A percentile compares a stretch with the other conserved stretches of the same genome.
Evolutionary conservation across 2,329 filamentous ascomycete genomes (phyloP).

Genomic region (Penicillium hesseltinei): DNA sequence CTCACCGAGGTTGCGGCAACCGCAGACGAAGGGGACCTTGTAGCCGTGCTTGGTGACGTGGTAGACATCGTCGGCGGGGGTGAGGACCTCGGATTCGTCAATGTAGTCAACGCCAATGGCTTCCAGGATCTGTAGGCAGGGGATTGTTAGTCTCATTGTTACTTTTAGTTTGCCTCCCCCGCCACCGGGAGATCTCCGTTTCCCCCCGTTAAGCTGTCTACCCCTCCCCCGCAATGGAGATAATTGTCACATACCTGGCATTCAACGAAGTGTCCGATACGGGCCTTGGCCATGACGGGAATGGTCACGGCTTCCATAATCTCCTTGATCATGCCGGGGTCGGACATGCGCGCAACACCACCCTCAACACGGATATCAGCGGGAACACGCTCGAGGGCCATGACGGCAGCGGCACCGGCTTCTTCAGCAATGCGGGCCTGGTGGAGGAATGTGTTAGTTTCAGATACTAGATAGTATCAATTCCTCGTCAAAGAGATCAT

Average conservation of each 20-base stretch:
- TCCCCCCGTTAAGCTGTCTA: background rate
- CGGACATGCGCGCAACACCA: conserved; percentile 94
- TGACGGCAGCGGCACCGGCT: conserved; percentile 91
- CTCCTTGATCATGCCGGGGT: conserved; percentile 89
- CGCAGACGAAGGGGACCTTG: conserved; percentile 89
- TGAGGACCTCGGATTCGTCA: conserved; percentile 96
- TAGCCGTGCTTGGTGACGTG: conserved; percentile 88
- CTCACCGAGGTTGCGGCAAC: conserved; percentile 91
- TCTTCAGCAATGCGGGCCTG: conserved; percentile 97
- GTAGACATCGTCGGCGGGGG: conserved; percentile 83
- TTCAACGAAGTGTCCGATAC: conserved; percentile 97
- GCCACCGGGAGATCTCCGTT: background rate
- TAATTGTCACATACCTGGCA: conserved; percentile 62
- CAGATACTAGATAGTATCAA: background rate
- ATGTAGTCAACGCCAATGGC: conserved; percentile 95
- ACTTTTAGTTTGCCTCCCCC: background rate
- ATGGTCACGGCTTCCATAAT: conserved; percentile 95
- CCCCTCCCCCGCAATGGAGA: conserved; percentile 4
- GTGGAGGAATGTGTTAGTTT: background rate
- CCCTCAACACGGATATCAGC: conserved; percentile 92
- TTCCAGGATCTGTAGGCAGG: conserved; percentile 71
- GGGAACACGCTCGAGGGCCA: conserved; percentile 96
- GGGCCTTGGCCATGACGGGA: conserved; percentile 97
- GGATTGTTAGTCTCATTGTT: conserved; percentile 4
- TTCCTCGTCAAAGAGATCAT: conserved; percentile 11